Evolutionary conservation across 495 filamentous ascomycete genomes (phyloP).

Genomic region (Trichoderma parareesei): DNA sequence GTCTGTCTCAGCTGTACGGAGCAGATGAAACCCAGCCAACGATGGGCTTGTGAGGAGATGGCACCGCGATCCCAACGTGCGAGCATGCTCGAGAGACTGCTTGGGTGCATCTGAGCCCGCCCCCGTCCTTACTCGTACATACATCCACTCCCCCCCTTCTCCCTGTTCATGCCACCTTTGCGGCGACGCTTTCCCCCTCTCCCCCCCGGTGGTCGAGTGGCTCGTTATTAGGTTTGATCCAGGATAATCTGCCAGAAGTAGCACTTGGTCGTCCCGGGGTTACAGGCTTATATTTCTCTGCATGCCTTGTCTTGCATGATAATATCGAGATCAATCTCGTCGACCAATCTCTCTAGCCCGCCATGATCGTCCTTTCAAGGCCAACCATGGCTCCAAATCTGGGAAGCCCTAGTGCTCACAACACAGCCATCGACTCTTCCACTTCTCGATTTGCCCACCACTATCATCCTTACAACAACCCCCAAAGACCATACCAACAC

Average conservation of each 20-base stretch:
- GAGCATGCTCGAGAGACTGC: not conserved
- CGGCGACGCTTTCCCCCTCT: not conserved
- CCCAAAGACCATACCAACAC: too few species aligned
- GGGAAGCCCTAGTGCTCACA: conserved; percentile 1
- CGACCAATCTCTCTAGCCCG: not conserved
- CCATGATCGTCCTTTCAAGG: conserved; percentile 7
- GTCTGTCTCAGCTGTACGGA: conserved; percentile 10
- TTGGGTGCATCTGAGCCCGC: not conserved
- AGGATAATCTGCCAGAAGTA: conserved; percentile 3
- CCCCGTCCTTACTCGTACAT: not conserved
- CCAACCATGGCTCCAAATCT: not conserved
- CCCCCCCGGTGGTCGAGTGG: not conserved
- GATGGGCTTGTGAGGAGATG: not conserved
- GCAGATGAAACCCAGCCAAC: conserved; percentile 13
- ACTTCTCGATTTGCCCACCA: not conserved
- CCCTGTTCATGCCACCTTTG: conserved; percentile 1
- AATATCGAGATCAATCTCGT: conserved; percentile 9
- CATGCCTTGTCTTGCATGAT: conserved; percentile 10
- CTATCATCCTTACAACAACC: conserved; percentile 3
- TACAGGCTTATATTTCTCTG: conserved; percentile 4
- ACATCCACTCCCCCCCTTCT: conserved; percentile 2
- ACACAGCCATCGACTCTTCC: not conserved
- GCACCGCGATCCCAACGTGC: not conserved
- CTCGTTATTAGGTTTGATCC: conserved; percentile 4
- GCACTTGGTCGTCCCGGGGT: not conserved